Base-by-base conservation (phyloP, 345 rosid genomes). In the Populus pruinosa region DNA sequence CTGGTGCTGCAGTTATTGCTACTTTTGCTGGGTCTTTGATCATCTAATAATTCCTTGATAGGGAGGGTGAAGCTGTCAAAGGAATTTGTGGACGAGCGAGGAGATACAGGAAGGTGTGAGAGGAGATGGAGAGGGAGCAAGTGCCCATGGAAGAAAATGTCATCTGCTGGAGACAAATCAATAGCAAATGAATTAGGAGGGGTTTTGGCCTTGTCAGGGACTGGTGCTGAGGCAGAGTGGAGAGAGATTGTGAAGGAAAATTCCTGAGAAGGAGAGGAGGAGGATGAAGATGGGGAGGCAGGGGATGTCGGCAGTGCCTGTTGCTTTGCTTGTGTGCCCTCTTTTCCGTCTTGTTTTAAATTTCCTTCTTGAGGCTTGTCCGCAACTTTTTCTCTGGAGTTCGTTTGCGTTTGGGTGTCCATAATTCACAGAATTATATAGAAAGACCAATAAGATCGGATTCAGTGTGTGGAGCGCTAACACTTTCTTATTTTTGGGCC, bases 61-160 rank as follows among this genome's bases (percentile, higher is more conserved):
- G 97, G 93, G 64, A 89, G 86, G 74, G 88, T 82, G 74, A 88
- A 89, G 77, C 92, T 88, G 82, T 93, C 95, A 76, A 84, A 63
- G 2, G 98, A 95, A 55, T 91, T 86, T 8, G 89, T 86, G 53
- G 99, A 91, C 36, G 93, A 85, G 67, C 98, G 87, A 11, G 97
- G 92, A 81, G 99, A 91, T 21, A 82, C 82, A 2, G 98, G 94
- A 27, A 89, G 94, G 82, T 91, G 96, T 41, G 99, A 88, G 73
- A 90, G 90, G 81, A 90, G 87, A 49, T 91, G 94, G 50, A 92
- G 99, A 75, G 99, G 97, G n/a, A 95, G 96, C 79, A 95, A 88
- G 77, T 95, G 98, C 50, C 99, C 99, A 73, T 93, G 98, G 83
- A 94, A 94, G 96, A 94, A 94, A 83, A 94, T 94, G 65, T 94